These are phyloP conservation scores for Nannizzia gypsea DNA, from an alignment of 2,329 filamentous ascomycete species.

Conservation along the genomic window DNA sequence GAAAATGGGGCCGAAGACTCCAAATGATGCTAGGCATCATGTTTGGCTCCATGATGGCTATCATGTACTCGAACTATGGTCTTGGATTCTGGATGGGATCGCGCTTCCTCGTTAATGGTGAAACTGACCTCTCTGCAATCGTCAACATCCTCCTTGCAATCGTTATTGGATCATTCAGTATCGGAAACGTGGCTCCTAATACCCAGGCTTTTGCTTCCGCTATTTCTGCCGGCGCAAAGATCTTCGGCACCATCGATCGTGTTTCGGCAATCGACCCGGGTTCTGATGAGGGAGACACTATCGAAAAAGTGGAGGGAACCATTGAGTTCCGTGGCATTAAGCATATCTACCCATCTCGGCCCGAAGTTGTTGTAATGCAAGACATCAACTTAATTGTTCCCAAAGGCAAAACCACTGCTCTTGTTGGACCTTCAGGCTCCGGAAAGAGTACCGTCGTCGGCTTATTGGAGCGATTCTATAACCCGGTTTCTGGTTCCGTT, in stretches of 20 bases:
- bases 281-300: slow-evolving; percentile 56
- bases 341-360: slow-evolving; percentile 88
- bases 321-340: slow-evolving; percentile 74
- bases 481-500: slow-evolving; percentile 68
- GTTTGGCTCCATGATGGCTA: slow-evolving; percentile 70
- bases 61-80: slow-evolving; percentile 78
- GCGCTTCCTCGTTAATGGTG: slow-evolving; percentile 55
- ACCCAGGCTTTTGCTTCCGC: slow-evolving; percentile 74
- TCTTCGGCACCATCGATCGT: slow-evolving; percentile 88
- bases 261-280: slow-evolving; percentile 70
- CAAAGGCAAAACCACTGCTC: slow-evolving; percentile 79
- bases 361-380: slow-evolving; percentile 80
- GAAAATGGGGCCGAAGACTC: slow-evolving; percentile 62
- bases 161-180: slow-evolving; percentile 83
- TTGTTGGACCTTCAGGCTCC: slow-evolving; percentile 87
- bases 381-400: slow-evolving; percentile 68
- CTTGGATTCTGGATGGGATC: slow-evolving; percentile 83
- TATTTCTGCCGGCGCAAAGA: slow-evolving; percentile 76
- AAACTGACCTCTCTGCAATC: slow-evolving; percentile 56
- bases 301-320: slow-evolving; percentile 61
- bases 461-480: slow-evolving; percentile 86
- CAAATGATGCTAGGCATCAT: slow-evolving; percentile 64
- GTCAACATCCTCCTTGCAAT: slow-evolving; percentile 80
- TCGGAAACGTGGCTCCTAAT: slow-evolving; percentile 80
- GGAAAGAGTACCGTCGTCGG: slow-evolving; percentile 94